Percentiles rank a stretch among this genome's conserved stretches.
Evolutionary conservation across 345 rosid species (phyloP).

Genomic region (Reutealis trisperma): DNA sequence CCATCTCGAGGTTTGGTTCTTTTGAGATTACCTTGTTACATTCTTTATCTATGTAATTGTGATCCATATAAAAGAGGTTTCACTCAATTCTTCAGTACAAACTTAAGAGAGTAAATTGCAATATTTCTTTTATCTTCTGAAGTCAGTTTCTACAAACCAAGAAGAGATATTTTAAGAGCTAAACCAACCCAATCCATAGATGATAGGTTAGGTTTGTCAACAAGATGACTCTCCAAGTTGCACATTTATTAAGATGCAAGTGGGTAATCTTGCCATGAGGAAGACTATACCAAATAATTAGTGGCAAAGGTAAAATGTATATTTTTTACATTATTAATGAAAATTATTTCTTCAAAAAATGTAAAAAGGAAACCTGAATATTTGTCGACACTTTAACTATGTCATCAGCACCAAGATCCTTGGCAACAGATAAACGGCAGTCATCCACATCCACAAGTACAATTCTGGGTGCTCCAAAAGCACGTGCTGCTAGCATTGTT

Average conservation of each 20-base stretch:
- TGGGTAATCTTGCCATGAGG: background rate
- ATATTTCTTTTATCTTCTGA: background rate
- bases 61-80: background rate
- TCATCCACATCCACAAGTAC: slow-evolving; percentile 78
- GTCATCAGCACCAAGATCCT: slow-evolving; percentile 70
- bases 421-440: slow-evolving; percentile 70
- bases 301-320: background rate
- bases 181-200: background rate
- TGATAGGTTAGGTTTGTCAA: background rate
- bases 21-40: background rate
- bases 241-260: background rate
- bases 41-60: too few relatives aligned
- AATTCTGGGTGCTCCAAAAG: slow-evolving; percentile 87
- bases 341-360: background rate
- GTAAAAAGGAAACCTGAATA: slow-evolving; percentile 44
- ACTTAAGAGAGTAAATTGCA: background rate
- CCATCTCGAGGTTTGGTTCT: background rate
- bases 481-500: slow-evolving; percentile 79
- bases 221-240: background rate
- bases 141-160: background rate
- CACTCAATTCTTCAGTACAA: background rate
- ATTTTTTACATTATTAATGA: background rate
- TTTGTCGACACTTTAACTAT: slow-evolving; percentile 62
- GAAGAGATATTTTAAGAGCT: background rate
- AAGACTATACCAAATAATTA: background rate